Percentiles rank a stretch among this genome's conserved stretches.
Evolutionary conservation across 148 eudicot genomes (phyloP).

Genomic region (Talinum fruticosum): DNA sequence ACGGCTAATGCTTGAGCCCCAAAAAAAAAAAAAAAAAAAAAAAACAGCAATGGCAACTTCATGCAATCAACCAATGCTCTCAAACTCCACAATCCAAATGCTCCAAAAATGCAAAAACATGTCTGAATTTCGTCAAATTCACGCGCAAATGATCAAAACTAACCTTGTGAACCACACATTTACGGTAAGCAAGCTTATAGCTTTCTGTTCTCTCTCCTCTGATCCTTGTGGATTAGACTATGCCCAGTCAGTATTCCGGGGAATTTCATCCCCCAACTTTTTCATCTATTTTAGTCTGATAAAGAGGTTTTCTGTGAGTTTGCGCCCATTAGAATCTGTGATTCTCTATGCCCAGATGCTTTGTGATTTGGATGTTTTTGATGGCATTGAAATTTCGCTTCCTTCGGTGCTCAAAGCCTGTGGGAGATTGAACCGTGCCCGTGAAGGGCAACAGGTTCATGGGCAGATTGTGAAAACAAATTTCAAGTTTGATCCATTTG

Average conservation of each 20-base stretch:
- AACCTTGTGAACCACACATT: slow-evolving; percentile 7
- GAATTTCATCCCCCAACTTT: slow-evolving; percentile 6
- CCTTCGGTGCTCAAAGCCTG: slow-evolving; percentile 11
- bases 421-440: neutral
- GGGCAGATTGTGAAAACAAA: slow-evolving; percentile 5
- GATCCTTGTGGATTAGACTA: slow-evolving; percentile 2
- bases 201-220: slow-evolving; percentile 4
- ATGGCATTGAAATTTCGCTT: slow-evolving; percentile 6
- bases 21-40: neutral
- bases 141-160: slow-evolving; percentile 9
- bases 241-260: neutral
- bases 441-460: slow-evolving; percentile 1
- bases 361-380: neutral
- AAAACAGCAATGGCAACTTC: neutral
- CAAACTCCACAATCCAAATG: neutral
- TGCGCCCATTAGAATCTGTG: slow-evolving; percentile 7
- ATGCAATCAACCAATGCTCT: neutral
- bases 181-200: slow-evolving; percentile 11
- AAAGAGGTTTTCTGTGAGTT: slow-evolving; percentile 4
- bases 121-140: slow-evolving; percentile 4
- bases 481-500: slow-evolving; percentile 12
- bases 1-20: neutral
- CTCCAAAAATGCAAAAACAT: slow-evolving; percentile 2
- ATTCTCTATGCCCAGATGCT: slow-evolving; percentile 4
- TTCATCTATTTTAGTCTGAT: slow-evolving; percentile 6